Percentiles rank a stretch among this genome's conserved stretches.
These are phyloP conservation scores for Pleurotus djamor DNA, from an alignment of 768 basidiomycete genomes.

Conservation along the genomic window DNA sequence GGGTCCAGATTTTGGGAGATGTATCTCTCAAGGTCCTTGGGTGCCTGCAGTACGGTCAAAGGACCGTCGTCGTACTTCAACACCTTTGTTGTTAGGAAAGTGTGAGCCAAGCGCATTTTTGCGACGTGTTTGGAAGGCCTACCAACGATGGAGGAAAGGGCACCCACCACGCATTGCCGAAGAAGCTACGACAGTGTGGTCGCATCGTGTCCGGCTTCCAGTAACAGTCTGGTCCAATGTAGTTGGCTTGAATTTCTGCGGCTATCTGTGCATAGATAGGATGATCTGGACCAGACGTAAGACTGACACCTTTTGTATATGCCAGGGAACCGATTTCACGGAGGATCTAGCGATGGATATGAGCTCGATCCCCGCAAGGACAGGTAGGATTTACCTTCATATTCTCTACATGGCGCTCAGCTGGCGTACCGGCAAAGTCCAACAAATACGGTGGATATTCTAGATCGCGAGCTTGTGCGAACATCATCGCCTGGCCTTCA, in stretches of 20 bases:
- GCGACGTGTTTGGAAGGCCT: slow-evolving; percentile 16
- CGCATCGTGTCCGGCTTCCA: slow-evolving; percentile 44
- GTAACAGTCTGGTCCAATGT: slow-evolving; percentile 72
- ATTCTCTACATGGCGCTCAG: slow-evolving; percentile 75
- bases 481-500: slow-evolving; percentile 51
- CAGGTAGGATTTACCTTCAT: slow-evolving; percentile 49
- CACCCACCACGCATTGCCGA: slow-evolving; percentile 80
- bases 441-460: slow-evolving; percentile 72
- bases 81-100: slow-evolving; percentile 17
- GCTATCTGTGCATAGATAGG: slow-evolving; percentile 45
- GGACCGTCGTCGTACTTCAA: slow-evolving; percentile 68
- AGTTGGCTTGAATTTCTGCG: slow-evolving; percentile 51
- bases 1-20: slow-evolving; percentile 57
- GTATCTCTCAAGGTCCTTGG: slow-evolving; percentile 54
- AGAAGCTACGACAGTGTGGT: slow-evolving; percentile 45
- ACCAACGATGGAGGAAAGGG: slow-evolving; percentile 77
- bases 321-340: slow-evolving; percentile 60
- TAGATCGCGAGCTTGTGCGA: slow-evolving; percentile 51
- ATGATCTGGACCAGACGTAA: slow-evolving; percentile 45
- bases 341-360: slow-evolving; percentile 50
- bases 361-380: background rate
- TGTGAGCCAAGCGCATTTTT: background rate
- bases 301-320: slow-evolving; percentile 52
- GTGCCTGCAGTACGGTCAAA: slow-evolving; percentile 40
- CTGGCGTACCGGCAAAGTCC: slow-evolving; percentile 58